Conservation (phyloP, 108 stramenopile genomes). For the Schizochytrium sp. region DNA sequence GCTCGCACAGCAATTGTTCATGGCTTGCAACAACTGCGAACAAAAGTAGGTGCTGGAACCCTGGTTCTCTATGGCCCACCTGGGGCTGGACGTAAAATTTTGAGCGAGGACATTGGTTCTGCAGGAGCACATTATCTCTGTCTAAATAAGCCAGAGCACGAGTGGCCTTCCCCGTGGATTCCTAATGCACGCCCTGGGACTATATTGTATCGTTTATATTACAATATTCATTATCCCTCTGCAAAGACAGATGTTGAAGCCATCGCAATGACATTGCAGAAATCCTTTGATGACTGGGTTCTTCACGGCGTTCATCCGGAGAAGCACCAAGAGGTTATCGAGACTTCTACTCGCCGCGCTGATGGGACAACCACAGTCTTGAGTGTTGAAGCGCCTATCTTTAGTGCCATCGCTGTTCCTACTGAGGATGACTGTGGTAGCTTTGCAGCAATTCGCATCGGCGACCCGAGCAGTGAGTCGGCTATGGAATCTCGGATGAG, state of each 20-base stretch:
- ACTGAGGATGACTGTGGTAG: background rate
- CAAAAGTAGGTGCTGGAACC: background rate
- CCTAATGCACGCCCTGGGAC: background rate
- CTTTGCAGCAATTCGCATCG: background rate
- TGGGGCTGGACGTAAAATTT: background rate
- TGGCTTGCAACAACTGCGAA: background rate
- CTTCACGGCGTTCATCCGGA: slow-evolving; percentile 30
- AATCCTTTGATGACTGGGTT: background rate
- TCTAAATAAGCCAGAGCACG: background rate
- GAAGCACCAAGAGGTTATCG: background rate
- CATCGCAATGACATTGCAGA: background rate
- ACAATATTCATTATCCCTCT: background rate
- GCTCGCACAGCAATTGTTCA: background rate
- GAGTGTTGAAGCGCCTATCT: background rate
- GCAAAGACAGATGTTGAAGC: background rate
- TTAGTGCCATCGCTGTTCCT: background rate
- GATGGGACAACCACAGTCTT: background rate
- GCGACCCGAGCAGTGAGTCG: slow-evolving; percentile 33
- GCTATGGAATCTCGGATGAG: background rate
- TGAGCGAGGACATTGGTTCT: background rate
- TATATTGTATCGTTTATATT: background rate
- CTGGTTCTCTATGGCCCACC: background rate
- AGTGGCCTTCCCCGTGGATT: background rate
- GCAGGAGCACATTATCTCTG: background rate
- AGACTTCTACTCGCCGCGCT: background rate